Percentiles rank a stretch among this genome's conserved stretches.
These are phyloP conservation scores for Trichosanthes cucumerina DNA, from an alignment of 306 rosid genomes.

Conservation along the genomic window DNA sequence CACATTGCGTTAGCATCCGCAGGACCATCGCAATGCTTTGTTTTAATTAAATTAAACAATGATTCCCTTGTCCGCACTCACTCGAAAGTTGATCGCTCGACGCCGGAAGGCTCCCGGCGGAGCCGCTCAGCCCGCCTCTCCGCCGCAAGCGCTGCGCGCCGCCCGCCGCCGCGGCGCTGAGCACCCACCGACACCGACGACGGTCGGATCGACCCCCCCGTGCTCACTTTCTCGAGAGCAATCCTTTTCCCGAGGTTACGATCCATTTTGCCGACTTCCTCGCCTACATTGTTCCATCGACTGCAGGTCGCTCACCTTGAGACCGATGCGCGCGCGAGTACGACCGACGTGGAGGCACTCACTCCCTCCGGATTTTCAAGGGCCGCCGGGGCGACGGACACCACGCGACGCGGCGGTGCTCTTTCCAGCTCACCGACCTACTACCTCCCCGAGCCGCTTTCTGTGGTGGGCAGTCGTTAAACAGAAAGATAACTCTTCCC, in stretches of 20 bases:
- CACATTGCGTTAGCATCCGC: too few species aligned
- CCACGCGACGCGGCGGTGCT: too few species aligned
- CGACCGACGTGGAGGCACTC: not conserved
- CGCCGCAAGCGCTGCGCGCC: not conserved
- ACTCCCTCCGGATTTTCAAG: not conserved
- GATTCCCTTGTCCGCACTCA: too few species aligned
- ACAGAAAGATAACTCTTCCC: too few species aligned
- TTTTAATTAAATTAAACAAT: too few species aligned
- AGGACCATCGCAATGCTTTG: too few species aligned
- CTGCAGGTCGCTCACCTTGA: not conserved
- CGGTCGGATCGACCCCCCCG: not conserved
- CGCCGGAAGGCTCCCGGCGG: not conserved
- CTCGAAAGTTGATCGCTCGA: too few species aligned
- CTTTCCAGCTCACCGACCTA: too few species aligned
- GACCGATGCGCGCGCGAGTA: not conserved
- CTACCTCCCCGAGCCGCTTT: too few species aligned
- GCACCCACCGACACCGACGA: not conserved
- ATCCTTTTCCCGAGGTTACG: not conserved
- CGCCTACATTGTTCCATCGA: not conserved
- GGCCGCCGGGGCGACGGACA: too few species aligned
- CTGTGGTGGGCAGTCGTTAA: too few species aligned
- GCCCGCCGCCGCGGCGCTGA: too few species aligned
- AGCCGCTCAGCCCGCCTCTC: not conserved
- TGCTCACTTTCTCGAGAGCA: not conserved
- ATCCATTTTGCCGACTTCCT: not conserved